Evolutionary conservation across 768 basidiomycete genomes (phyloP), one percentile per base, ranked within the genome.

Genomic region (Lactarius indigo): DNA sequence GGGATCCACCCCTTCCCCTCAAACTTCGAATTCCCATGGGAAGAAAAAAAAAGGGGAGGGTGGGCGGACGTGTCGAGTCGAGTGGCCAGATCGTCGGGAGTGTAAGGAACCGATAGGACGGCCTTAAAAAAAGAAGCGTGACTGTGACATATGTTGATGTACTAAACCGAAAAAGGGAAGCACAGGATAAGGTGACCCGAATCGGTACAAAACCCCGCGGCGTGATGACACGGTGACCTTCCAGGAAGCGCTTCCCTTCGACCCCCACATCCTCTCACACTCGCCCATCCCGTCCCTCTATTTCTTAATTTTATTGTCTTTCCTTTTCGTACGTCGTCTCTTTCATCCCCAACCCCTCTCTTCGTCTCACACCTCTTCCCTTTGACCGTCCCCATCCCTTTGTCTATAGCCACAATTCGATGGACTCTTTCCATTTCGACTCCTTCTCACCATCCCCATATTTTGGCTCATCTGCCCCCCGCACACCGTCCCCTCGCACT

Each of bases 391-490:
- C 15, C 59, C 60, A n/a, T 37, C 30, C 37, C 23, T 65, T 62
- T 61, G 44, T 50, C 63, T 60, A 60, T 57, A 66, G 58, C 65
- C 73, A 54, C 42, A 52, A 59, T 66, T 68, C 72, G 68, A 83
- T 83, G 82, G 82, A 83, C 73, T 57, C 75, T 63, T 70, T 75
- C 70, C 73, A 74, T 50, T 90, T 88, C 76, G 86, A 88, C 79
- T 76, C 79, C 8, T 89, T 87, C 77, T 78, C 84, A 59, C 81
- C 86, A 70, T 68, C 66, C n/a, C 63, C 66, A 56, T 87, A 87
- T 79, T 85, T 86, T 64, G 86, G 88, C 79, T 83, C 86, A 68
- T 88, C 88, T 54, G 80, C 83, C 1, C 90, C 90, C 2, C 84
- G 89, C 63, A 91, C 90, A 0, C 90, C 90, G 0, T 91, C 90